Evolutionary conservation across 2,329 filamentous ascomycete species (phyloP), one percentile per base, ranked within the genome.

Genomic region (Diplocarpon mali): DNA sequence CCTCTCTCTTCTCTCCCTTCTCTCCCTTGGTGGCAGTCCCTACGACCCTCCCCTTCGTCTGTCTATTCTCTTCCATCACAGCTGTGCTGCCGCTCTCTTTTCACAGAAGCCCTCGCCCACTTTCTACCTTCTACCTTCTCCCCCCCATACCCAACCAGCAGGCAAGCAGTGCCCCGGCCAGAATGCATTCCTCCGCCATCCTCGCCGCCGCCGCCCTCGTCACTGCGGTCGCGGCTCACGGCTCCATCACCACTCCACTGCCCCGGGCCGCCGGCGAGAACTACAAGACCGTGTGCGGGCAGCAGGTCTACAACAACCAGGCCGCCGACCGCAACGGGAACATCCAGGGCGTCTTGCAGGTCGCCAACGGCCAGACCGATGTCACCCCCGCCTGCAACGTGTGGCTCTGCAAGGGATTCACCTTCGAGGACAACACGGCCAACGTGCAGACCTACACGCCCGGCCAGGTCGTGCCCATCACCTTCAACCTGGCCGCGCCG

Each of bases 341-440:
- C 27, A 64, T 67, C 13, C 51, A 63, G 39, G 57, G 58, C 3
- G 56, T 64, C 14, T 55, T 64, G 1, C 45, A 59, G 12, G 64
- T 67, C 42, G 62, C 60, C 12, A 60, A 60, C n/a, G 60, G 61
- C 2, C 64, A 66, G 7, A 51, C 48, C 35, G 47, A 61, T 43
- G 53, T 52, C 35, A 45, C 52, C 14, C 49, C 48, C 2, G 46
- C 30, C 2, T 64, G 67, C 60, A 62, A 69, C 51, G 58, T 71
- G 45, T 66, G 64, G 54, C 67, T 70, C 44, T 73, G 70, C 66
- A 69, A 69, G 49, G 69, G 70, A 10, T 69, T 67, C 58, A 59
- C 62, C 24, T 69, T 67, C 48, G 56, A 39, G 2, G 66, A 73
- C 16, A 71, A 71, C 61, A 49, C 51, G 15, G 60, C 59, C 44